Evolutionary conservation across 305 asterid genomes (phyloP).

Genomic region (Vinca major): DNA sequence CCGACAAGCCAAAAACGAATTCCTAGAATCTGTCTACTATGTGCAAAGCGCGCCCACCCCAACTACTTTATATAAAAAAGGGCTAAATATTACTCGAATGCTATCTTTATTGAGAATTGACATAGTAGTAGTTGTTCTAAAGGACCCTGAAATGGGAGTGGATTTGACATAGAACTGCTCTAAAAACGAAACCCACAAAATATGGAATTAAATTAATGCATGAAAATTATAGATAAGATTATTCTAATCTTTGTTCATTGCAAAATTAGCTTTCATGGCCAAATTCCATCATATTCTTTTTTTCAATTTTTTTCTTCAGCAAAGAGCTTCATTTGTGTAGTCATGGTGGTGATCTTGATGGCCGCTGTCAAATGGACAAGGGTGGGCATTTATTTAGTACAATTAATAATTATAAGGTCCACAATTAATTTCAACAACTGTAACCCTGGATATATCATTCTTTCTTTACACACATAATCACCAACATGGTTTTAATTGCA

Average conservation of each 20-base stretch:
- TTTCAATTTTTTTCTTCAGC: background rate
- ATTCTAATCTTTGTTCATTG: background rate
- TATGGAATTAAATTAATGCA: background rate
- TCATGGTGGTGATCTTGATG: background rate
- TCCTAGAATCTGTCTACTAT: no score
- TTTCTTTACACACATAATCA: background rate
- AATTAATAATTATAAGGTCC: background rate
- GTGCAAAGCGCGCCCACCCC: no score
- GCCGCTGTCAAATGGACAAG: background rate
- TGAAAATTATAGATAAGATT: background rate
- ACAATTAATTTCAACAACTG: background rate
- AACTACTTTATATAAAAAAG: no score
- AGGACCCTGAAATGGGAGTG: no score
- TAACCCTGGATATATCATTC: background rate
- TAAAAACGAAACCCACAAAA: no score
- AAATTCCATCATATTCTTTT: background rate
- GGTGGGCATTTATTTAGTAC: background rate
- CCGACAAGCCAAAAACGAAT: no score
- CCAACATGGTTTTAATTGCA: background rate
- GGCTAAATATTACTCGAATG: no score
- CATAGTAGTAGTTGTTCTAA: no score
- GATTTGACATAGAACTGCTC: no score
- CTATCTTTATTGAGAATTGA: no score
- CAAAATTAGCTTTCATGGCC: background rate
- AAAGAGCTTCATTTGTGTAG: slow-evolving; percentile 6